Evolutionary conservation across 108 stramenopile species (phyloP).

Genomic region (Cyclotella kingstonii): DNA sequence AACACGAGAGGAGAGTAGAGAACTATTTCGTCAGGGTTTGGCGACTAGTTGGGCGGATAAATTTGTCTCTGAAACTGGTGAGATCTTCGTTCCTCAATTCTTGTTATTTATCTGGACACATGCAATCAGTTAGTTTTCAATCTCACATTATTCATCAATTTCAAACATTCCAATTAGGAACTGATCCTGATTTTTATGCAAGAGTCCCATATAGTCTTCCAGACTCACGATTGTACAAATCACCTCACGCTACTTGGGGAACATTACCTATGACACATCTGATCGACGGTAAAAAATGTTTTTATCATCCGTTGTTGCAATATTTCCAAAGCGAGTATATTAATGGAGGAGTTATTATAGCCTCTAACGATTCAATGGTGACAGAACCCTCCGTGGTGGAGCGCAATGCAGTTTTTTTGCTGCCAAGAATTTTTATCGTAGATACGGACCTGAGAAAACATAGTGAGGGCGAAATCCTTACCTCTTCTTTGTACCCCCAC

Average conservation of each 20-base stretch:
- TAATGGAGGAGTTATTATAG: too few relatives aligned
- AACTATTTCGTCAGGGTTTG: slow-evolving; percentile 54
- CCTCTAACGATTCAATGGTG: background rate
- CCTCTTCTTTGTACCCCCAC: slow-evolving; percentile 67
- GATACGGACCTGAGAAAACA: slow-evolving; percentile 87
- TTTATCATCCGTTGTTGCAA: slow-evolving; percentile 50
- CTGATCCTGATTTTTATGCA: slow-evolving; percentile 71
- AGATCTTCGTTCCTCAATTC: too few relatives aligned
- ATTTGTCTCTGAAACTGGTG: slow-evolving; percentile 61
- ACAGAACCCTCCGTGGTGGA: slow-evolving; percentile 2
- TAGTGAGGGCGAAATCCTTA: slow-evolving; percentile 67
- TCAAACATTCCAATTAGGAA: too few relatives aligned
- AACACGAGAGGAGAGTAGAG: slow-evolving; percentile 71
- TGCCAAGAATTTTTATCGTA: slow-evolving; percentile 49
- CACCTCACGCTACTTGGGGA: slow-evolving; percentile 88
- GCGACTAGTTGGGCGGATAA: slow-evolving; percentile 25
- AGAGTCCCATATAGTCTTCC: slow-evolving; percentile 70
- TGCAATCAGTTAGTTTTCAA: slow-evolving; percentile 10
- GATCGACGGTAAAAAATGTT: slow-evolving; percentile 36
- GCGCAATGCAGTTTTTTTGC: slow-evolving; percentile 10
- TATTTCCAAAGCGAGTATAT: too few relatives aligned
- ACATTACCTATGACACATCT: slow-evolving; percentile 63
- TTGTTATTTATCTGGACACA: too few relatives aligned
- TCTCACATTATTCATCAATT: background rate
- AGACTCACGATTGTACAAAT: slow-evolving; percentile 64